A percentile compares a stretch with the other conserved stretches of the same genome.
These are phyloP conservation scores for Asterochloris sp. DNA, from an alignment of 139 green algal species.

Conservation along the genomic window DNA sequence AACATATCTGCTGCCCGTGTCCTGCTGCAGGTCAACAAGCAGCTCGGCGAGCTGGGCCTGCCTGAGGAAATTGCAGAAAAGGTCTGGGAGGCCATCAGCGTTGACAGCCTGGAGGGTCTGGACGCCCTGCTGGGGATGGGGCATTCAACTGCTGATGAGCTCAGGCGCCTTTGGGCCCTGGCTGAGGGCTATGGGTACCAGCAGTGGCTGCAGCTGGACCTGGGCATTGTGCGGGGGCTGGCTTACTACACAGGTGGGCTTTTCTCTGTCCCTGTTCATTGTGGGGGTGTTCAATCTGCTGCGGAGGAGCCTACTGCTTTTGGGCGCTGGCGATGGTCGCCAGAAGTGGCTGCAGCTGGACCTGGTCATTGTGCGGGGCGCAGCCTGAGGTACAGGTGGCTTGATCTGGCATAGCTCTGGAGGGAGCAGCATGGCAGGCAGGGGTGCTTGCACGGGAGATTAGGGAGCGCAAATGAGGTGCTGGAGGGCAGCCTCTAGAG, in stretches of 20 bases:
- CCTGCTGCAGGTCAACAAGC: constrained; percentile 56
- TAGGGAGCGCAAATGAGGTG: no score
- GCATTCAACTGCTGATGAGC: constrained; percentile 53
- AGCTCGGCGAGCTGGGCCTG: constrained; percentile 68
- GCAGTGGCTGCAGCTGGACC: constrained; percentile 94
- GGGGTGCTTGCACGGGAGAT: no score
- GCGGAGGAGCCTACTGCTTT: no score
- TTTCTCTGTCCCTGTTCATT: no score
- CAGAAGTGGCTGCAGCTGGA: no score
- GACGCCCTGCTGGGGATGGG: constrained; percentile 42
- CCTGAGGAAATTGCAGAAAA: background rate
- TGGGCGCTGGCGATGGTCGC: no score
- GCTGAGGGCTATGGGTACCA: constrained; percentile 79
- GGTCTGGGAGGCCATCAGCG: constrained; percentile 40
- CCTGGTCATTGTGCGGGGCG: no score
- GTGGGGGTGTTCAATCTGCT: no score
- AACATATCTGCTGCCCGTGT: background rate
- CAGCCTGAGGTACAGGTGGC: no score
- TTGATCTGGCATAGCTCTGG: no score
- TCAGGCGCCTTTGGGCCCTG: constrained; percentile 80
- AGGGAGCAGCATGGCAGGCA: no score
- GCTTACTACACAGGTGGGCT: constrained; percentile 94
- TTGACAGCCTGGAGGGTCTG: constrained; percentile 60
- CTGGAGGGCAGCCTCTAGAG: no score
- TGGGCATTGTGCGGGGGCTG: constrained; percentile 89